phyloP scores from a whole-genome alignment of 2,329 filamentous ascomycete species.

The Alternaria novae-zelandiae region DNA sequence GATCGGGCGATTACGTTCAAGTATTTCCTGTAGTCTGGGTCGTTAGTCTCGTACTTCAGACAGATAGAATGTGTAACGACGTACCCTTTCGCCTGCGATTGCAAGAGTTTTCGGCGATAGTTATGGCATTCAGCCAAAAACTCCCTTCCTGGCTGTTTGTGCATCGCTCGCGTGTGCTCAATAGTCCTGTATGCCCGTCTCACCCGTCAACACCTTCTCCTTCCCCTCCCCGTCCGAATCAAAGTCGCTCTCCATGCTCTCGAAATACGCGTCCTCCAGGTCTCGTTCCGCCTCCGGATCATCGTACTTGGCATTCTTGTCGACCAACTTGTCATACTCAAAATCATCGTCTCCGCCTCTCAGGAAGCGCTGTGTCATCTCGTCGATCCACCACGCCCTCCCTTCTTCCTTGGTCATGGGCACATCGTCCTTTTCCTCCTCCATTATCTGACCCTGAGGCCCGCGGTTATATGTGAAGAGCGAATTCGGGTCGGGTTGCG shows the following conservation, averaged over 20 bases:
- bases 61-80: not conserved
- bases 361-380: slow-evolving; percentile 77
- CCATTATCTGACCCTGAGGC: slow-evolving; percentile 62
- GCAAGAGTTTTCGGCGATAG: no score
- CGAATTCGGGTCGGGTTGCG: slow-evolving; percentile 59
- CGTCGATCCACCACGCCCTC: slow-evolving; percentile 70
- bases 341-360: slow-evolving; percentile 78
- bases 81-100: not conserved
- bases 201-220: slow-evolving; percentile 48
- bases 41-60: not conserved
- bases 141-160: not conserved
- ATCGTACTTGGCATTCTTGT: slow-evolving; percentile 75
- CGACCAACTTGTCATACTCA: slow-evolving; percentile 71
- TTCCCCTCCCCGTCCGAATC: slow-evolving; percentile 55
- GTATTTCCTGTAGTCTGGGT: slow-evolving; percentile 59
- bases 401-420: slow-evolving; percentile 70
- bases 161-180: slow-evolving; percentile 20
- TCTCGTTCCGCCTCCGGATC: slow-evolving; percentile 67
- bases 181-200: slow-evolving; percentile 59
- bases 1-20: slow-evolving; percentile 69
- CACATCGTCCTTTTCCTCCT: slow-evolving; percentile 64
- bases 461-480: slow-evolving; percentile 59
- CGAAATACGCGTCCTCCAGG: slow-evolving; percentile 78
- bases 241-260: slow-evolving; percentile 76
- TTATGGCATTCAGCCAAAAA: no score